Evolutionary conservation across 2,329 filamentous ascomycete species (phyloP), one percentile per base, ranked within the genome.

Genomic region (Aphanoascus verrucosus): DNA sequence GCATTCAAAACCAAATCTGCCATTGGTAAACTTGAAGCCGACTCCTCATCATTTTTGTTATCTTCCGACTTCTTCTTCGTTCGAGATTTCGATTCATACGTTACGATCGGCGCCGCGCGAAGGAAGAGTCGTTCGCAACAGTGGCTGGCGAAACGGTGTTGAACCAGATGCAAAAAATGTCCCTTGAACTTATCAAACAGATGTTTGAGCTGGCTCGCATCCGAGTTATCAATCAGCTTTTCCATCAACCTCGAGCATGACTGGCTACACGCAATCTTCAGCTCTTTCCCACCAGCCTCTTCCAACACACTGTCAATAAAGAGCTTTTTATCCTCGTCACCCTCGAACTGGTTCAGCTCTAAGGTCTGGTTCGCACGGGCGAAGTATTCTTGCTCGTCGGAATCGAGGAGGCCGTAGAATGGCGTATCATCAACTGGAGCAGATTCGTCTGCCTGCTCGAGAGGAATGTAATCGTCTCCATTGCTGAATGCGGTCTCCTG

Each of bases 381-480:
- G 70, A 97, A 98, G 69, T 96, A 96, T 69, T 96, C 90, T 66
- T 95, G 88, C 74, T 98, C 93, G 60, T 94, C 82, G 52, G 94
- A 85, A 62, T 88, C 86, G 23, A 98, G 83, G 76, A 96, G 84
- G 59, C 93, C 93, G 63, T 94, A 97, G 74, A 95, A 98, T 54
- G 87, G 83, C 61, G 76, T 80, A 56, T 88, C 86, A 37, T 64
- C 64, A 15, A 47, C 49, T 6, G 57, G 55, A 4, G 54, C 49
- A 19, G 45, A 54, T 11, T 53, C 56, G 15, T 53, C 41, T 4
- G 3, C 23, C 23, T 28, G 23, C 0, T 62, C 63, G 40, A 74
- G 59, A 15, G 68, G 61, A 55, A 74, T 71, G 51, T 68, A 73
- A 56, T 74, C 64, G 54, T 62, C 60, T 15, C 60, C 64, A 20